These are phyloP conservation scores for Albugo laibachii DNA, from an alignment of 352 stramenopile genomes.

Conservation along the genomic window DNA sequence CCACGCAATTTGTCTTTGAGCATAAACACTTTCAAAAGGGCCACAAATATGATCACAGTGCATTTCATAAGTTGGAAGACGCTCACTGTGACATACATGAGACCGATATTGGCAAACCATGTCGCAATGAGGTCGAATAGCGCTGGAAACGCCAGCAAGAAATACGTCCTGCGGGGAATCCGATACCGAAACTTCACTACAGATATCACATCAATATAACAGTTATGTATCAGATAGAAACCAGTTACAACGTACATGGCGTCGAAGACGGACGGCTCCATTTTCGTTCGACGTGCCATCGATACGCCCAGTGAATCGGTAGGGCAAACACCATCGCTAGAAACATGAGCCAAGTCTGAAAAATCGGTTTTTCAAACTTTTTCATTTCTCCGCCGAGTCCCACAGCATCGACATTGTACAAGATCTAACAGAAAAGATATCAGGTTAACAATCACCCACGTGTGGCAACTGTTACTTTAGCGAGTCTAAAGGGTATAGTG, in stretches of 20 bases:
- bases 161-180: conserved; percentile 86
- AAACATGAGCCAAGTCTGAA: conserved; percentile 95
- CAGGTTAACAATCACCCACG: background rate
- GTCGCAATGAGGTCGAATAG: conserved; percentile 88
- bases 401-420: conserved; percentile 82
- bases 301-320: conserved; percentile 80
- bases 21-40: conserved; percentile 90
- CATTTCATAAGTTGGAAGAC: conserved; percentile 82
- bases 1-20: conserved; percentile 75
- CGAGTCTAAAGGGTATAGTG: background rate
- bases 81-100: conserved; percentile 82
- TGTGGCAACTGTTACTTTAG: background rate
- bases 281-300: conserved; percentile 54
- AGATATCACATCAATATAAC: conserved; percentile 1
- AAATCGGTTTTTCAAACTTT: conserved; percentile 89
- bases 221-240: background rate
- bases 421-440: conserved; percentile 33
- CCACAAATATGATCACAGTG: conserved; percentile 93
- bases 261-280: conserved; percentile 28
- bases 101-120: conserved; percentile 86
- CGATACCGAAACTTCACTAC: conserved; percentile 49
- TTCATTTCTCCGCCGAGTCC: conserved; percentile 77
- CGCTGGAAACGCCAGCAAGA: conserved; percentile 82
- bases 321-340: conserved; percentile 88
- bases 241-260: conserved; percentile 26